These are phyloP conservation scores for Lactarius akahatsu DNA, from an alignment of 768 basidiomycete genomes.

Conservation along the genomic window DNA sequence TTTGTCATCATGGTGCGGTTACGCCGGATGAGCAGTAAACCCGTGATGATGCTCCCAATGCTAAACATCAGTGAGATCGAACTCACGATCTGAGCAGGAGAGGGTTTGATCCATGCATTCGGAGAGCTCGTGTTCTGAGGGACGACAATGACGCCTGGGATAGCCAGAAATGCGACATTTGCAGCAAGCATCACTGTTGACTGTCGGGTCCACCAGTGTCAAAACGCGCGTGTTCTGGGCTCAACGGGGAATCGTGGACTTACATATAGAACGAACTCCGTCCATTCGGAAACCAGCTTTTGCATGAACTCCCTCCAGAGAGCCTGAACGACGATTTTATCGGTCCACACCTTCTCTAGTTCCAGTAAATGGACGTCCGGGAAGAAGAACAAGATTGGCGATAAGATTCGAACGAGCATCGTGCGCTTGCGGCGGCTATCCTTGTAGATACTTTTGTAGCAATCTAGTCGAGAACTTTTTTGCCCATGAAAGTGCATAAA, in stretches of 20 bases:
- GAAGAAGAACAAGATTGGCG: slow-evolving; percentile 14
- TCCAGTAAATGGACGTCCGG: slow-evolving; percentile 23
- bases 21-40: slow-evolving; percentile 48
- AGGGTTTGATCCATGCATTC: slow-evolving; percentile 33
- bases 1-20: slow-evolving; percentile 41
- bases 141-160: slow-evolving; percentile 34
- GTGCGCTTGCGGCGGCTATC: slow-evolving; percentile 1
- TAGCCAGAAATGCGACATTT: slow-evolving; percentile 39
- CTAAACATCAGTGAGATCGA: slow-evolving; percentile 50
- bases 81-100: slow-evolving; percentile 49
- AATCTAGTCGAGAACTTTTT: slow-evolving; percentile 11
- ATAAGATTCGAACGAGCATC: background rate
- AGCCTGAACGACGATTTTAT: slow-evolving; percentile 12
- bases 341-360: slow-evolving; percentile 17
- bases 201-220: slow-evolving; percentile 23
- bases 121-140: background rate
- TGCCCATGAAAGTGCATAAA: slow-evolving; percentile 23
- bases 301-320: slow-evolving; percentile 18
- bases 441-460: slow-evolving; percentile 15
- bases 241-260: background rate
- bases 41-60: slow-evolving; percentile 49
- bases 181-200: slow-evolving; percentile 39
- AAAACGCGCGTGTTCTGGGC: background rate
- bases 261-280: slow-evolving; percentile 22
- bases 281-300: slow-evolving; percentile 22